Conservation (phyloP, 1,139 yeast species). For the Martiniozyma asiatica region DNA sequence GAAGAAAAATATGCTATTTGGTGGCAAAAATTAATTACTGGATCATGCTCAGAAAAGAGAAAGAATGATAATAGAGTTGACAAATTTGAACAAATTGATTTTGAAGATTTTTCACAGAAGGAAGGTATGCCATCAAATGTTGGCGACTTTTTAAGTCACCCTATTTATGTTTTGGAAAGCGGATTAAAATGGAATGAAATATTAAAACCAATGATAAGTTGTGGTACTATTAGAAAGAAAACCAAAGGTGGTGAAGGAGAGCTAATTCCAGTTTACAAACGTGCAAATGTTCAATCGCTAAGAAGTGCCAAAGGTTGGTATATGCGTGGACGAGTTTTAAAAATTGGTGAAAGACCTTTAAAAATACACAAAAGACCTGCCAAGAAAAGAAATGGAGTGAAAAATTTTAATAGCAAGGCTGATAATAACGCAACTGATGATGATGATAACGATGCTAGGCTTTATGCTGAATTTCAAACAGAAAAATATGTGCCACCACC, state of each 20-base stretch:
- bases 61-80: slow-evolving; percentile 38
- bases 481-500: slow-evolving; percentile 58
- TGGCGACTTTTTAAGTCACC: slow-evolving; percentile 79
- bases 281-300: slow-evolving; percentile 51
- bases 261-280: slow-evolving; percentile 48
- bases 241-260: slow-evolving; percentile 21
- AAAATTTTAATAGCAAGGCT: slow-evolving; percentile 24
- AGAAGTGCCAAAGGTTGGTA: slow-evolving; percentile 82
- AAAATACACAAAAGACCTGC: slow-evolving; percentile 24
- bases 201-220: slow-evolving; percentile 53
- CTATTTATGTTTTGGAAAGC: slow-evolving; percentile 69
- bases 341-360: slow-evolving; percentile 56
- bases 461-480: slow-evolving; percentile 74
- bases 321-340: slow-evolving; percentile 63
- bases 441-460: slow-evolving; percentile 34
- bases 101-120: slow-evolving; percentile 48
- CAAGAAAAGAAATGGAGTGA: slow-evolving; percentile 18
- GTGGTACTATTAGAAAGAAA: slow-evolving; percentile 56
- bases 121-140: slow-evolving; percentile 86
- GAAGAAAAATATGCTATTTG: slow-evolving; percentile 49
- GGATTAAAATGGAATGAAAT: slow-evolving; percentile 66
- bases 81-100: slow-evolving; percentile 58
- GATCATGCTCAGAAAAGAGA: slow-evolving; percentile 24
- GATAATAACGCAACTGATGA: slow-evolving; percentile 34
- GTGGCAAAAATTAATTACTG: slow-evolving; percentile 39